Evolutionary conservation across 2,329 filamentous ascomycete genomes (phyloP).

Genomic region (Cladosporium velox): DNA sequence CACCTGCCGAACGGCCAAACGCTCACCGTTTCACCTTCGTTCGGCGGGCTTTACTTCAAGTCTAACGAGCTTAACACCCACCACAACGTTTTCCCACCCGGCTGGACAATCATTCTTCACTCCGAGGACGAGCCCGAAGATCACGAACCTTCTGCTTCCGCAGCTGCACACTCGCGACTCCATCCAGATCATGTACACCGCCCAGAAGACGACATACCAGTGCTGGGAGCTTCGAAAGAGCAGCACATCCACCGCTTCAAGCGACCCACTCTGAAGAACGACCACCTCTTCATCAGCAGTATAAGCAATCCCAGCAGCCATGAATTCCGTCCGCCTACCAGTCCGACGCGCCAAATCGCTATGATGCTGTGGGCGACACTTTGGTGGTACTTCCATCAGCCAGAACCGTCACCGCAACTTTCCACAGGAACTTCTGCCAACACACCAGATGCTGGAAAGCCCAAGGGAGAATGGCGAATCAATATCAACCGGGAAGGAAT

Average conservation of each 20-base stretch:
- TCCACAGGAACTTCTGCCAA: slow-evolving; percentile 62
- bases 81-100: slow-evolving; percentile 73
- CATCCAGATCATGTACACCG: slow-evolving; percentile 23
- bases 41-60: slow-evolving; percentile 90
- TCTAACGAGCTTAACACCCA: slow-evolving; percentile 71
- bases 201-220: slow-evolving; percentile 33
- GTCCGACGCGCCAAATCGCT: slow-evolving; percentile 84
- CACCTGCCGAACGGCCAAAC: slow-evolving; percentile 86
- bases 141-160: slow-evolving; percentile 13
- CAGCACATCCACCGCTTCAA: slow-evolving; percentile 66
- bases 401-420: slow-evolving; percentile 66
- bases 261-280: slow-evolving; percentile 72
- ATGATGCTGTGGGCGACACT: slow-evolving; percentile 96
- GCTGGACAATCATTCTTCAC: slow-evolving; percentile 87
- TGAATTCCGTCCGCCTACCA: slow-evolving; percentile 77
- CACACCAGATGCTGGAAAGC: slow-evolving; percentile 68
- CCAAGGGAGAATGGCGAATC: slow-evolving; percentile 83
- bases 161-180: slow-evolving; percentile 21
- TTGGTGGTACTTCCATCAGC: slow-evolving; percentile 97
- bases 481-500: slow-evolving; percentile 85
- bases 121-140: slow-evolving; percentile 57
- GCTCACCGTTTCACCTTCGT: slow-evolving; percentile 79
- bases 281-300: slow-evolving; percentile 87
- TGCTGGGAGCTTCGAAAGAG: slow-evolving; percentile 26
- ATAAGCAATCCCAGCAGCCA: slow-evolving; percentile 79